Conservation (phyloP, 306 rosid species). For the Lathyrus sativus region DNA sequence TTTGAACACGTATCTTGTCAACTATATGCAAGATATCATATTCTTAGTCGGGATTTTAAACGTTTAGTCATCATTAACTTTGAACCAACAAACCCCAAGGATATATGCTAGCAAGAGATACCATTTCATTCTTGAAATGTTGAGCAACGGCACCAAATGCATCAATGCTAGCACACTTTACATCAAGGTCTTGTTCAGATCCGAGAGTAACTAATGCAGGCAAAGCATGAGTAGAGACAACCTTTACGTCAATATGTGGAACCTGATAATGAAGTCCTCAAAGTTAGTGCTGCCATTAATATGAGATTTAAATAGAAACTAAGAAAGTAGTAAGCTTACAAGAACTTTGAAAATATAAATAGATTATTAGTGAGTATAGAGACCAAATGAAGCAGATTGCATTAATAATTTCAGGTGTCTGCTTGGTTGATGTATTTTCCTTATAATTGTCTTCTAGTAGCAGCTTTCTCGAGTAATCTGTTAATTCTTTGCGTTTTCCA, state of each 20-base stretch:
- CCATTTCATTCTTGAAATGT: conserved; percentile 80
- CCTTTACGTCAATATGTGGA: conserved; percentile 72
- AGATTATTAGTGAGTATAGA: conserved; percentile 36
- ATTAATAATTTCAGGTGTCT: conserved; percentile 61
- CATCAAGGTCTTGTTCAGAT: conserved; percentile 73
- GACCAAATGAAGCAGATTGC: conserved; percentile 92
- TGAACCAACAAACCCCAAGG: conserved; percentile 26
- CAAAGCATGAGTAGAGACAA: conserved; percentile 74
- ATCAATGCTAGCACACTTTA: conserved; percentile 81
- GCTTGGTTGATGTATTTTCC: conserved; percentile 55
- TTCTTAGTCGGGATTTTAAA: conserved; percentile 32
- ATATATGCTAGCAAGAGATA: conserved; percentile 39
- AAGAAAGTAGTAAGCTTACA: conserved; percentile 54
- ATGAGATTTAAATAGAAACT: conserved; percentile 33
- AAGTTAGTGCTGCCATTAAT: conserved; percentile 29
- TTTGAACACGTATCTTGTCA: conserved; percentile 94
- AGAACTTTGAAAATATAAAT: conserved; percentile 42
- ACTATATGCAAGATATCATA: conserved; percentile 59
- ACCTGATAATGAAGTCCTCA: conserved; percentile 55
- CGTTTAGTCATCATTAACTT: conserved; percentile 28
- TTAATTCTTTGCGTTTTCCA: conserved; percentile 56
- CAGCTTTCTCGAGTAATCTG: conserved; percentile 66
- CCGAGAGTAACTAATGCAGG: conserved; percentile 91
- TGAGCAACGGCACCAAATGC: conserved; percentile 92
- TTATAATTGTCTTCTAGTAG: conserved; percentile 55